These are phyloP conservation scores for Torulaspora gathmanii DNA, from an alignment of 805 yeast species.

Conservation along the genomic window DNA sequence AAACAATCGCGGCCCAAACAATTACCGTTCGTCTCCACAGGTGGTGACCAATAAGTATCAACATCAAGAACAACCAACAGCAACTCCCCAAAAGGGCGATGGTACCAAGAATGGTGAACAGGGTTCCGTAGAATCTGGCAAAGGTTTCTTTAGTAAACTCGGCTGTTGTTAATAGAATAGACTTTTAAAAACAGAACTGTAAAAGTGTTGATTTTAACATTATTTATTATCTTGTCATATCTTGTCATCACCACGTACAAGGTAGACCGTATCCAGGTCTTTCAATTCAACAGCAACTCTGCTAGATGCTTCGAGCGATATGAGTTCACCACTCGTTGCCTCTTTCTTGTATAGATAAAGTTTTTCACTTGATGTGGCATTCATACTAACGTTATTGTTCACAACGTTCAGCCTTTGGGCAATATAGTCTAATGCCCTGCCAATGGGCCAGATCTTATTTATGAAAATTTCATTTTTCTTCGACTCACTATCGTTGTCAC, in stretches of 20 bases:
- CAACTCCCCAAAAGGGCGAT: conserved; percentile 13
- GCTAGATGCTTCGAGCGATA: conserved; percentile 13
- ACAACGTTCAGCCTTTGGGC: conserved; percentile 25
- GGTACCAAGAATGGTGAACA: conserved; percentile 11
- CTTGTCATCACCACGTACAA: conserved; percentile 27
- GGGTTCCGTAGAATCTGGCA: conserved; percentile 24
- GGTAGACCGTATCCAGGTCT: conserved; percentile 26
- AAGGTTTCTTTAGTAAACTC: conserved; percentile 35
- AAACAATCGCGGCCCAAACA: conserved; percentile 27
- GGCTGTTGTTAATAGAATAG: conserved; percentile 31
- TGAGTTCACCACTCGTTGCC: conserved; percentile 4
- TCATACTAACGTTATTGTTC: conserved; percentile 20
- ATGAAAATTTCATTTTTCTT: conserved; percentile 20
- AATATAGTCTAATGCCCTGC: conserved; percentile 31
- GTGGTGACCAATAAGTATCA: conserved; percentile 18
- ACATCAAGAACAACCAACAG: conserved; percentile 22
- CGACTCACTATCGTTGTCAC: conserved; percentile 10
- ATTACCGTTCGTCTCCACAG: conserved; percentile 27
- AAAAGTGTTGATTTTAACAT: not conserved
- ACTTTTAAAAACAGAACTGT: not conserved
- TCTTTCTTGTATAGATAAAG: conserved; percentile 25
- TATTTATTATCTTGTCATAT: not conserved
- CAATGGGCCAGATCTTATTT: conserved; percentile 35
- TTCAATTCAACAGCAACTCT: conserved; percentile 22
- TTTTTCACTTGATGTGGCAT: conserved; percentile 21